Evolutionary conservation across 164 flowering plant genomes (phyloP).

Genomic region (Litsea cubeba): DNA sequence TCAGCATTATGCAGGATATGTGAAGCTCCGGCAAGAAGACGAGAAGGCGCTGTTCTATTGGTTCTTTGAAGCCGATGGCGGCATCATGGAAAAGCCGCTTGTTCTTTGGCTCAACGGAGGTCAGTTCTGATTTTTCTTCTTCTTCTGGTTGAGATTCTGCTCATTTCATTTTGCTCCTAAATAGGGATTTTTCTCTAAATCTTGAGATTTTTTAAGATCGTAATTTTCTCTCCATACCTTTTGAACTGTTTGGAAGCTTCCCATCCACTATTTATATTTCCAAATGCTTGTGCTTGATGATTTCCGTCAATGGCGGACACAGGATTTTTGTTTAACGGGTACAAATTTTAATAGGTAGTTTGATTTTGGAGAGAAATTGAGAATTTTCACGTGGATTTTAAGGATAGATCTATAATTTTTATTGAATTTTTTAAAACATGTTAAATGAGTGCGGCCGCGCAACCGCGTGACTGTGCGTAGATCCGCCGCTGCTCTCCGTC

Average conservation of each 20-base stretch:
- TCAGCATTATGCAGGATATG: constrained; percentile 54
- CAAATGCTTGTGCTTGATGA: too few species aligned
- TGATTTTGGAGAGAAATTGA: too few species aligned
- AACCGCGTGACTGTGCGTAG: too few species aligned
- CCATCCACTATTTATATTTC: too few species aligned
- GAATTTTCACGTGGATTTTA: too few species aligned
- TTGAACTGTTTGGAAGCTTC: neutral
- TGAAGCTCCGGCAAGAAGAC: constrained; percentile 26
- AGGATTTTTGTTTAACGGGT: too few species aligned
- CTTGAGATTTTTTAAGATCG: neutral
- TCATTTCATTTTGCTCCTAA: neutral
- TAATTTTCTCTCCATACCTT: neutral
- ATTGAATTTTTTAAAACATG: too few species aligned
- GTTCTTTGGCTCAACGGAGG: constrained; percentile 77
- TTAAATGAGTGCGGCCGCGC: too few species aligned
- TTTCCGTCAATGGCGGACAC: too few species aligned
- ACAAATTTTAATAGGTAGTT: too few species aligned
- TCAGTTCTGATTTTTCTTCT: constrained; percentile 12
- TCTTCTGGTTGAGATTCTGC: neutral
- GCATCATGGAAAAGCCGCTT: constrained; percentile 30
- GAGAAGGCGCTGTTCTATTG: constrained; percentile 56
- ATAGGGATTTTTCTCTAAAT: neutral
- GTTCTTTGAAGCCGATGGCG: constrained; percentile 47
- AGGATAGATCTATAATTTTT: too few species aligned
- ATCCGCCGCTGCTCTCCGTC: too few species aligned